These are phyloP conservation scores for Tolypocladium tropicale DNA, from an alignment of 2,329 filamentous ascomycete genomes.

Conservation along the genomic window DNA sequence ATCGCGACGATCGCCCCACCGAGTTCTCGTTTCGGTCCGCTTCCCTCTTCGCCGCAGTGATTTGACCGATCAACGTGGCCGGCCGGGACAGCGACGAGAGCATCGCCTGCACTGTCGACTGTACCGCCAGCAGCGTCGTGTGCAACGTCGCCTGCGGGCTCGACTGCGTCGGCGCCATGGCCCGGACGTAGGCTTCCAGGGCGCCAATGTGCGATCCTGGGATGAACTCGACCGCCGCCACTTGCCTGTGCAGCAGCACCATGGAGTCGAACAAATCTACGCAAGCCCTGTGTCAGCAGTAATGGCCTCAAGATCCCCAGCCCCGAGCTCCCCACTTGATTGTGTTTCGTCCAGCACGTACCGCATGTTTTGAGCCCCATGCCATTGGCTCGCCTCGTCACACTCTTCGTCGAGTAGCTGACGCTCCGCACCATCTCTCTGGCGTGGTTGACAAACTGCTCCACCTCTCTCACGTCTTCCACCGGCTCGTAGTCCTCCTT, in stretches of 20 bases:
- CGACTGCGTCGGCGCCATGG: slow-evolving; percentile 56
- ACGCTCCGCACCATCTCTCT: slow-evolving; percentile 81
- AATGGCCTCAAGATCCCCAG: not conserved
- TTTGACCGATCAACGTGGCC: slow-evolving; percentile 64
- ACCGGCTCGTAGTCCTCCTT: slow-evolving; percentile 82
- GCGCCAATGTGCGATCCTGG: slow-evolving; percentile 58
- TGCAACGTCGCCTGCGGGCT: slow-evolving; percentile 67
- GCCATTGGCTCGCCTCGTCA: slow-evolving; percentile 69
- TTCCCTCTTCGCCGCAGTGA: slow-evolving; percentile 61
- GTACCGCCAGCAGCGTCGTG: slow-evolving; percentile 66
- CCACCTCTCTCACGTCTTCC: slow-evolving; percentile 75
- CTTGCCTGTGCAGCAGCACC: slow-evolving; percentile 39
- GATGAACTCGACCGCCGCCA: slow-evolving; percentile 53
- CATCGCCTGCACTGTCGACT: slow-evolving; percentile 74
- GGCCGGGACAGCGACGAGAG: slow-evolving; percentile 71
- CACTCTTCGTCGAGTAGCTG: slow-evolving; percentile 71
- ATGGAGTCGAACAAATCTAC: slow-evolving; percentile 60
- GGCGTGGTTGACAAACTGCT: slow-evolving; percentile 85
- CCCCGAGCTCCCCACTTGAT: too few relatives aligned
- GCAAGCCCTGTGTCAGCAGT: not conserved
- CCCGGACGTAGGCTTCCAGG: slow-evolving; percentile 60
- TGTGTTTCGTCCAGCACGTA: slow-evolving; percentile 23
- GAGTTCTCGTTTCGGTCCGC: slow-evolving; percentile 71
- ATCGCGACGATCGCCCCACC: slow-evolving; percentile 62
- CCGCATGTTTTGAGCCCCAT: slow-evolving; percentile 54